A percentile compares a stretch with the other conserved stretches of the same genome.
These are phyloP conservation scores for Penicillium concentricum DNA, from an alignment of 2,329 filamentous ascomycete species.

Conservation along the genomic window DNA sequence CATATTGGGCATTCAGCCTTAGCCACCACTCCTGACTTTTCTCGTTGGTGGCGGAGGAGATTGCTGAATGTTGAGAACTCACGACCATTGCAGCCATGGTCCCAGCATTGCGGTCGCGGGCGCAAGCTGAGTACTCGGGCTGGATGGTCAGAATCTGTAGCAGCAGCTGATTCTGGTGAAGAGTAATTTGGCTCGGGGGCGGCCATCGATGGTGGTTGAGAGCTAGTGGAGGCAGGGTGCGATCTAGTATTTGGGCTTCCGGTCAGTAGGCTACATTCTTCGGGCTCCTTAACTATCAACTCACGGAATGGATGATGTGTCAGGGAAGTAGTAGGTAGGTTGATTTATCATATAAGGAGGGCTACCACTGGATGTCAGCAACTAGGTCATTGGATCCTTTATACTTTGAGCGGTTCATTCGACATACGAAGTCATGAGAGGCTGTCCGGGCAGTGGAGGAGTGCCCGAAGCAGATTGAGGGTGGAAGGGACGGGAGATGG, in stretches of 20 bases:
- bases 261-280: slow-evolving; percentile 10
- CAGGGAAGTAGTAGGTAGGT: slow-evolving; percentile 35
- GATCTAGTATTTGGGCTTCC: slow-evolving; percentile 10
- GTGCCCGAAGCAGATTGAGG: slow-evolving; percentile 9
- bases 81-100: slow-evolving; percentile 92
- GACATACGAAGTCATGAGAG: slow-evolving; percentile 22
- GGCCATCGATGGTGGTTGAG: slow-evolving; percentile 26
- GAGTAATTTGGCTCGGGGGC: slow-evolving; percentile 29
- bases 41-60: slow-evolving; percentile 83
- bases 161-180: slow-evolving; percentile 25
- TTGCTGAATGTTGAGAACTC: slow-evolving; percentile 98
- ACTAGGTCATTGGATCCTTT: background rate
- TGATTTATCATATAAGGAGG: slow-evolving; percentile 37
- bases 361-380: slow-evolving; percentile 19
- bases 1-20: slow-evolving; percentile 90
- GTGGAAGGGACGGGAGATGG: slow-evolving; percentile 15
- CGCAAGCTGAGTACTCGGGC: slow-evolving; percentile 72
- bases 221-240: slow-evolving; percentile 27
- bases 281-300: slow-evolving; percentile 1
- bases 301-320: slow-evolving; percentile 32
- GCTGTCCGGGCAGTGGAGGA: slow-evolving; percentile 12
- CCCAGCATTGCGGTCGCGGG: slow-evolving; percentile 96
- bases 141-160: slow-evolving; percentile 45
- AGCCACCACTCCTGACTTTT: slow-evolving; percentile 86
- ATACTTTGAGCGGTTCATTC: background rate